Conservation (phyloP, 1,284 basidiomycete species). For the Pulveroboletus sp. region DNA sequence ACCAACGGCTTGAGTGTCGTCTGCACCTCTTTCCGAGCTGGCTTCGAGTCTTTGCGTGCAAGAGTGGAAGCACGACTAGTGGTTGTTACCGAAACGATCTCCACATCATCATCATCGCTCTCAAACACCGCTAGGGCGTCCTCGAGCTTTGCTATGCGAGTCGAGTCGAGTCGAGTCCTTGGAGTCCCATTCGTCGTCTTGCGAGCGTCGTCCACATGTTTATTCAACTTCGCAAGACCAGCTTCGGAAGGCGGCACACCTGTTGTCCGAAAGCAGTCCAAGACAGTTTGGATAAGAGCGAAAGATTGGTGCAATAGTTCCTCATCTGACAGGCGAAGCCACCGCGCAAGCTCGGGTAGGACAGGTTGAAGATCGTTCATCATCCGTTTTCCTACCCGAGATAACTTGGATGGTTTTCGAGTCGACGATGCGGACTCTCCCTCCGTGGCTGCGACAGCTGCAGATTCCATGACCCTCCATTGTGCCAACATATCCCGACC, state of each 20-base stretch:
- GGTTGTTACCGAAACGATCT: slow-evolving; percentile 37
- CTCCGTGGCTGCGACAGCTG: slow-evolving; percentile 46
- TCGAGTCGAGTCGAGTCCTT: slow-evolving; percentile 58
- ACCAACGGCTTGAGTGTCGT: slow-evolving; percentile 18
- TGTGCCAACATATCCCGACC: slow-evolving; percentile 82
- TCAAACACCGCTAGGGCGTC: slow-evolving; percentile 58
- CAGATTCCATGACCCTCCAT: slow-evolving; percentile 76
- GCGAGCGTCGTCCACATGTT: slow-evolving; percentile 58
- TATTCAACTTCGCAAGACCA: slow-evolving; percentile 57
- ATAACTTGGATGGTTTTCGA: slow-evolving; percentile 42
- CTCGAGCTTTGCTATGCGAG: slow-evolving; percentile 59
- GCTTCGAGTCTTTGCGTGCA: slow-evolving; percentile 20
- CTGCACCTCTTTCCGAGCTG: slow-evolving; percentile 28
- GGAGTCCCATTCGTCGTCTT: slow-evolving; percentile 44
- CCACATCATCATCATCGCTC: slow-evolving; percentile 52
- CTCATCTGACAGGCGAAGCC: slow-evolving; percentile 89
- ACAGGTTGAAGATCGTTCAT: slow-evolving; percentile 77
- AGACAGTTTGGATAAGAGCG: slow-evolving; percentile 74
- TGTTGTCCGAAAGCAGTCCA: slow-evolving; percentile 66
- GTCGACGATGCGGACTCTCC: slow-evolving; percentile 21
- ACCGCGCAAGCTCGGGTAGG: slow-evolving; percentile 74
- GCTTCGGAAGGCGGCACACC: slow-evolving; percentile 51
- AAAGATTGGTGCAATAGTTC: slow-evolving; percentile 88
- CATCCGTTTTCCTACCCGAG: slow-evolving; percentile 68
- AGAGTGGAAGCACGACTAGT: slow-evolving; percentile 13